phyloP scores from a whole-genome alignment of 495 filamentous ascomycete species.

The Ramalina intermedia region DNA sequence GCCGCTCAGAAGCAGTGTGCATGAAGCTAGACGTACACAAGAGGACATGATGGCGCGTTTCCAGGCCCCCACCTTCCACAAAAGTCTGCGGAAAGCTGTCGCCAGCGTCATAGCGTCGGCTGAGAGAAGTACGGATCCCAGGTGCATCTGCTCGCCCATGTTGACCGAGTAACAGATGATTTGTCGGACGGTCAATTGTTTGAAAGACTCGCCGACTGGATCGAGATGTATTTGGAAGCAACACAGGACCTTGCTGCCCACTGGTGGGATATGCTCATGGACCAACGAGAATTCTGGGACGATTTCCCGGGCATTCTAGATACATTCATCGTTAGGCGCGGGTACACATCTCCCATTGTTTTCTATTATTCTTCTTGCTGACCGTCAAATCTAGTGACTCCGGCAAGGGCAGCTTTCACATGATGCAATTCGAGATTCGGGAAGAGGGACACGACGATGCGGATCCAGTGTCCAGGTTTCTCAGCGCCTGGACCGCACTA shows the following conservation, averaged over 20 bases:
- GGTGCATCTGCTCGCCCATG: neutral
- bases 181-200: constrained; percentile 17
- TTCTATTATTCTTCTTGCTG: neutral
- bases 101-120: constrained; percentile 23
- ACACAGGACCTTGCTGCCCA: constrained; percentile 11
- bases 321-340: constrained; percentile 24
- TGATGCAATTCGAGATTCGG: neutral
- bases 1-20: constrained; percentile 18
- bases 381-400: neutral
- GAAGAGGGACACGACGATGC: neutral
- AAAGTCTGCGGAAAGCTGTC: constrained; percentile 24
- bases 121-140: constrained; percentile 27
- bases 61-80: constrained; percentile 7
- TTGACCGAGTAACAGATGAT: constrained; percentile 21
- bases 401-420: neutral
- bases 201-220: constrained; percentile 17
- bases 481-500: constrained; percentile 13
- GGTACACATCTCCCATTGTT: neutral
- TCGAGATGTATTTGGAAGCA: constrained; percentile 15
- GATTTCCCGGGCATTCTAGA: constrained; percentile 32
- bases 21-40: constrained; percentile 9
- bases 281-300: constrained; percentile 40
- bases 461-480: constrained; percentile 11
- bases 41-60: constrained; percentile 11
- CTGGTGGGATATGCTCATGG: constrained; percentile 20